Evolutionary conservation across 495 filamentous ascomycete species (phyloP), one percentile per base, ranked within the genome.

Genomic region (Talaromyces adpressus): DNA sequence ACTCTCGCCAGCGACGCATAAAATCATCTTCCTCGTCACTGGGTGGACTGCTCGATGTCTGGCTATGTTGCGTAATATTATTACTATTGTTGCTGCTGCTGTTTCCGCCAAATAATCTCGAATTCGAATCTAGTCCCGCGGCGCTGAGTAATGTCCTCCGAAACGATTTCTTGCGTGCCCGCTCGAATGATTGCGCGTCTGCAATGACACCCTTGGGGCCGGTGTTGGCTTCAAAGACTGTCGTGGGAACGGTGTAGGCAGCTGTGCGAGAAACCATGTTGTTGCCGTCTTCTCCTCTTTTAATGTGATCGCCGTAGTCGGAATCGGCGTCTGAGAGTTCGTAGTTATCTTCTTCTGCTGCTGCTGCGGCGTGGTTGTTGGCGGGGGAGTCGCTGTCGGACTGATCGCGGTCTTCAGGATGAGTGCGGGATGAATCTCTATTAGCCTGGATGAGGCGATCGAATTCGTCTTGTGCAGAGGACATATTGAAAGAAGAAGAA

Each of bases 131-230:
- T 30, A 73, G 61, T 54, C 72, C 66, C 30, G 77, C 71, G 51
- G 68, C 71, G 63, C 68, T 70, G 51, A 79, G 74, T 29, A 84
- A 70, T 18, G 81, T 83, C 52, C 71, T 69, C 32, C 81, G 81
- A 71, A 83, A 81, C 57, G 84, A 89, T 66, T 77, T 81, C 67
- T 87, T 89, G 59, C 86, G 86, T 11, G 93, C 91, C 60, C 87
- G 85, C 75, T 97, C 92, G 70, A 93, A 98, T 60, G 90, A 87
- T 65, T 90, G 85, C 25, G 94, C 94, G 71, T 98, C 94, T 66
- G 95, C 92, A 65, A 98, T 97, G 73, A 98, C 94, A 67, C 94
- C 94, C 78, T 98, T 98, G 62, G 97, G 95, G 27, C 94, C 94
- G n/a, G 95, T 95, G 68, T 94, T 90, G 65, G 85, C 84, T 68